phyloP scores from a whole-genome alignment of 2,329 filamentous ascomycete genomes.

The Fusarium zealandicum region DNA sequence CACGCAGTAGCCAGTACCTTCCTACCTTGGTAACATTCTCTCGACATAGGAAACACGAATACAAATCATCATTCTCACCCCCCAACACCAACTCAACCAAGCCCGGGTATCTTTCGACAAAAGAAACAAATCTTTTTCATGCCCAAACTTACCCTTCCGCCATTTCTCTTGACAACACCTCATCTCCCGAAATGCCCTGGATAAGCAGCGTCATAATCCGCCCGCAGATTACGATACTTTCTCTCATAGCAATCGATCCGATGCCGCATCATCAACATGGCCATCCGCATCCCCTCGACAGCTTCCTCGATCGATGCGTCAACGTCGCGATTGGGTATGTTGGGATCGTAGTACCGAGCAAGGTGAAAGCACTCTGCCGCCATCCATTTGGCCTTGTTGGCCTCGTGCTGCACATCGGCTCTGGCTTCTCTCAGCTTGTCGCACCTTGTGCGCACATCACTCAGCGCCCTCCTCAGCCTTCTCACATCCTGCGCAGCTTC shows the following conservation, averaged over 20 bases:
- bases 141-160: background rate
- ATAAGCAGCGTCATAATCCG: background rate
- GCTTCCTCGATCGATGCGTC: background rate
- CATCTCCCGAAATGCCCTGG: background rate
- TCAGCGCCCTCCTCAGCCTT: background rate
- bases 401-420: background rate
- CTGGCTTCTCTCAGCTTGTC: background rate
- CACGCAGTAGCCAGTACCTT: too few species aligned
- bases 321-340: background rate
- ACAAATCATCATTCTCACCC: too few species aligned
- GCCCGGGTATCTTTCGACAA: background rate
- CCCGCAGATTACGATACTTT: background rate
- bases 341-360: background rate
- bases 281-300: background rate
- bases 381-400: background rate
- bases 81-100: too few species aligned
- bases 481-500: background rate
- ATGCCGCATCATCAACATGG: slow-evolving; percentile 2
- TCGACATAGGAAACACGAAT: background rate
- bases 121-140: background rate
- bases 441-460: background rate
- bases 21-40: too few species aligned
- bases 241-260: slow-evolving; percentile 20
- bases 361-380: background rate
- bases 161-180: too few species aligned